Evolutionary conservation across 257 asterid species (phyloP).

Genomic region (Nemophila menziesii): DNA sequence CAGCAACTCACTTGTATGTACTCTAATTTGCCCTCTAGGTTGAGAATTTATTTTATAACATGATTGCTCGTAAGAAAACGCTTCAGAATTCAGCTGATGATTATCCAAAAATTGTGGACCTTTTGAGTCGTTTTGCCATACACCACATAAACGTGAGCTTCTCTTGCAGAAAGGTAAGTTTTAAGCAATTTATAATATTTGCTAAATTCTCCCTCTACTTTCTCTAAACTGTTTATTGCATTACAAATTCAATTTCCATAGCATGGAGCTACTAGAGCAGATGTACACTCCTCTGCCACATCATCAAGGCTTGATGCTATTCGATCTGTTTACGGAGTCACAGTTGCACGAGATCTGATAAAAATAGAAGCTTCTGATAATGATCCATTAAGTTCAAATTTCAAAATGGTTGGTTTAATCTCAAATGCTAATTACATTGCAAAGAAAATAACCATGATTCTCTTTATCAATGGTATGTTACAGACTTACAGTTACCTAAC

Average conservation of each 20-base stretch:
- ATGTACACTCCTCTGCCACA: conserved; percentile 69
- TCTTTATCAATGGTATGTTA: conserved; percentile 73
- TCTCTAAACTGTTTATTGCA: not conserved
- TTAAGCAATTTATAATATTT: conserved; percentile 8
- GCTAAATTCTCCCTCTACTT: conserved; percentile 13
- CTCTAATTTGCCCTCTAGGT: conserved; percentile 33
- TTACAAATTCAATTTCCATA: conserved; percentile 16
- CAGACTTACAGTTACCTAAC: not conserved
- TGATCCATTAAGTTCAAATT: conserved; percentile 44
- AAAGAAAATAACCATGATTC: conserved; percentile 89
- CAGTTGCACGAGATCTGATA: conserved; percentile 73
- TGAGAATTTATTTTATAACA: conserved; percentile 85
- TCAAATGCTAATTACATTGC: conserved; percentile 77
- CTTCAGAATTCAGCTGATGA: conserved; percentile 93
- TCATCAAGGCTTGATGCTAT: conserved; percentile 83
- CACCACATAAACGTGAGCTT: conserved; percentile 72
- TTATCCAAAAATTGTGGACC: conserved; percentile 82
- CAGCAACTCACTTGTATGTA: not conserved
- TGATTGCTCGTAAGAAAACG: conserved; percentile 88
- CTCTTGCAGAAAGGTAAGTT: conserved; percentile 89
- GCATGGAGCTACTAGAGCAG: conserved; percentile 96
- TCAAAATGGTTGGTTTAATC: conserved; percentile 81
- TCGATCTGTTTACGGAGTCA: conserved; percentile 68
- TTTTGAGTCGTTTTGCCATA: conserved; percentile 80
- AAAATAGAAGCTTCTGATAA: conserved; percentile 54